A percentile compares a stretch with the other conserved stretches of the same genome.
These are phyloP conservation scores for Starmerella sp. DNA, from an alignment of 805 yeast species.

Conservation along the genomic window DNA sequence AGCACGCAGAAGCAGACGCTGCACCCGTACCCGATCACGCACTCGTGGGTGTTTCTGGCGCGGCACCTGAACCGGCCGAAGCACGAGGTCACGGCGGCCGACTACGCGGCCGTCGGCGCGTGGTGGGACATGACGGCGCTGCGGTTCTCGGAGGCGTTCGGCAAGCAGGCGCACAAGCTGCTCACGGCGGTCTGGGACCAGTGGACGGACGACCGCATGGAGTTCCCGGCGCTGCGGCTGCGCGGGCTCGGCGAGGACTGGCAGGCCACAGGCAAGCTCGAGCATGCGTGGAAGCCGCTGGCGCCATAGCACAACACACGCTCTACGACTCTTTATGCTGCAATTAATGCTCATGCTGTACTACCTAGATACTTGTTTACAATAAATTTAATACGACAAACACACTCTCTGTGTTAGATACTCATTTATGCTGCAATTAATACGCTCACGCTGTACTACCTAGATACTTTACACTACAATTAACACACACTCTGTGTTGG, in stretches of 20 bases:
- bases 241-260: constrained; percentile 74
- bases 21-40: constrained; percentile 48
- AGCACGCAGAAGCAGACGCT: constrained; percentile 8
- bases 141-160: constrained; percentile 47
- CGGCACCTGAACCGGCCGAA: constrained; percentile 51
- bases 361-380: no score
- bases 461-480: no score
- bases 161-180: constrained; percentile 58
- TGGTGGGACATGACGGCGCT: constrained; percentile 88
- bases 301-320: neutral
- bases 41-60: constrained; percentile 64
- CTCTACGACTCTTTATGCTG: neutral
- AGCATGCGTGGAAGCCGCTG: constrained; percentile 22
- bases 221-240: constrained; percentile 71
- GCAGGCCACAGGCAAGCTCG: constrained; percentile 37
- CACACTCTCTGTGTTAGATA: no score
- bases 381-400: no score
- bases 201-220: constrained; percentile 46
- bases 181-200: constrained; percentile 36
- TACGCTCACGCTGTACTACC: no score
- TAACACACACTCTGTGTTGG: no score
- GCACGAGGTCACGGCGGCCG: constrained; percentile 48
- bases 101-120: constrained; percentile 56
- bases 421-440: no score
- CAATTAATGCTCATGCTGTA: neutral